Base-by-base conservation (phyloP, 2,329 filamentous ascomycete genomes). In the Ascochyta viciae-villosae region DNA sequence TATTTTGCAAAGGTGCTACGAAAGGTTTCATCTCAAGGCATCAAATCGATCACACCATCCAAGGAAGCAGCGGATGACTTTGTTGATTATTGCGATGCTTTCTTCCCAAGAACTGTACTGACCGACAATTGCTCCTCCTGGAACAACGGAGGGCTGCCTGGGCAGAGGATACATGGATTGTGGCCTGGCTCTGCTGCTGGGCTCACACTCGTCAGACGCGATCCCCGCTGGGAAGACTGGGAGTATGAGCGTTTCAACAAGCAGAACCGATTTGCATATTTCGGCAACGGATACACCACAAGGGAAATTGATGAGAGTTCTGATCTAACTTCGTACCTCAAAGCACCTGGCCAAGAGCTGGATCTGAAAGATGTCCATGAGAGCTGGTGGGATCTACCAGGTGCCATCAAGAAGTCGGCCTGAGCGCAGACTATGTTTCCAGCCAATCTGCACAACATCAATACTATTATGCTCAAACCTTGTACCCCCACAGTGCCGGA, bases 141-240 rank as follows among this genome's bases (percentile, higher is more conserved):
- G 89, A 89, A 89, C 56, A 91, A 91, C 57, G 86, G 88, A 12
- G 76, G 76, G 6, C 19, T 61, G 2, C 83, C 87, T 0, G 88
- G 87, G 0, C 83, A 80, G 0, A 77, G 87, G 4, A 86, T 91
- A 23, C 86, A 89, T 59, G 88, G 87, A 0, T 68, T 89, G 6
- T 92, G 88, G 84, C 89, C 89, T 0, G 88, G 88, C 0, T 89
- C 85, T 61, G 87, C 87, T 1, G 78, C 83, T 0, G 86, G 89
- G 63, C 76, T 86, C 29, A 87, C 86, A 2, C 80, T 84, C 13
- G 79, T 88, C 7, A 78, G 85, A 23, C 76, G 69, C n/a, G 80
- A 83, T 39, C 83, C 84, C 1, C 72, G 84, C 6, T 86, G 83
- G 83, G 84, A 87, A 65, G 84, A 87, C 61, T 86, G 77, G 74